These are phyloP conservation scores for Guyanaporus albipodus DNA, from an alignment of 768 basidiomycete genomes.

Conservation along the genomic window DNA sequence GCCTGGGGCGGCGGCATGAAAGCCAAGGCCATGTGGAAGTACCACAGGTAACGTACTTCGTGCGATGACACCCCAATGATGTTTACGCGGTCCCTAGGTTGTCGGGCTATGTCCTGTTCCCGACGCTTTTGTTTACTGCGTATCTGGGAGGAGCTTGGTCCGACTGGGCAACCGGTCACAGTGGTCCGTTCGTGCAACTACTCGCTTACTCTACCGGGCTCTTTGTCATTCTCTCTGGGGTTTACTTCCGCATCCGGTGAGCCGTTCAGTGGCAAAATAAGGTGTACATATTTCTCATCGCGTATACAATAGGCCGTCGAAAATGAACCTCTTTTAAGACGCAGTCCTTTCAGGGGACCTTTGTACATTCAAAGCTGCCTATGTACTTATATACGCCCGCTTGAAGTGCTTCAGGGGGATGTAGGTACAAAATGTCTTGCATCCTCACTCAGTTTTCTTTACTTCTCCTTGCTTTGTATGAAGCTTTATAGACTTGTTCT, in stretches of 20 bases:
- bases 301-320: constrained; percentile 45
- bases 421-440: too few species aligned
- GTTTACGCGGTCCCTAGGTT: constrained; percentile 37
- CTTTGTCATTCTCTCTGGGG: constrained; percentile 37
- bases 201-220: constrained; percentile 56
- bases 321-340: constrained; percentile 55
- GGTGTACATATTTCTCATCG: background rate
- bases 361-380: constrained; percentile 1
- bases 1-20: constrained; percentile 67
- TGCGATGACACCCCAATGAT: background rate
- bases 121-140: constrained; percentile 55
- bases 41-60: constrained; percentile 54
- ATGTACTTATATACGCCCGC: constrained; percentile 3
- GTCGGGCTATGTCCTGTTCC: constrained; percentile 71
- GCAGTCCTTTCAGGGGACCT: background rate
- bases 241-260: constrained; percentile 53
- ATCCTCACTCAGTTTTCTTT: too few species aligned
- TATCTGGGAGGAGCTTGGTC: constrained; percentile 74
- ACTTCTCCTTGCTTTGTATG: too few species aligned
- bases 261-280: constrained; percentile 6
- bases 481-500: too few species aligned
- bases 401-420: too few species aligned
- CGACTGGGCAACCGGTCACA: constrained; percentile 46
- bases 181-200: constrained; percentile 38
- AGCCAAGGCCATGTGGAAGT: constrained; percentile 80